Evolutionary conservation across 768 basidiomycete species (phyloP), one percentile per base, ranked within the genome.

Genomic region (Leccinellum rugosiceps): DNA sequence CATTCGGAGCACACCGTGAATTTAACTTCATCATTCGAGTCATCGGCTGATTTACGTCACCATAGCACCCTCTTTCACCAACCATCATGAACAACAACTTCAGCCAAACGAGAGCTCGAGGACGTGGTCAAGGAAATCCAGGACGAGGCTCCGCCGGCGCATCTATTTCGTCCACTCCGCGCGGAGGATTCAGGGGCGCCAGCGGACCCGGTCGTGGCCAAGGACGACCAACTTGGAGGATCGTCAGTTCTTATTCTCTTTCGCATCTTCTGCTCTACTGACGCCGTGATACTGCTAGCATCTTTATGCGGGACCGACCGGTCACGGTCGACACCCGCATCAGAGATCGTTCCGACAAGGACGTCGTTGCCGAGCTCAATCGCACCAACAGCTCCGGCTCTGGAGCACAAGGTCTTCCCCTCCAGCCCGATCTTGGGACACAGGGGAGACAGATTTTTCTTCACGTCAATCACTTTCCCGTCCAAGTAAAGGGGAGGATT

Each of bases 271-370:
- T 17, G 6, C 21, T 26, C 17, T 41, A 28, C 44, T 57, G 34
- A 54, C 23, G 1, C 10, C 15, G 35, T 35, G 26, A 11, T 32
- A 10, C 51, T 13, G 31, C 31, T 32, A 52, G 57, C 25, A 62
- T 63, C 53, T 81, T 78, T 65, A 70, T 70, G 49, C 68, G 68
- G 34, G 67, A 63, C 53, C 62, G 60, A 61, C 66, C 70, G 73
- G 81, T 60, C 58, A 75, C 78, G n/a, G 65, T 91, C 47, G 78
- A 83, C 58, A 73, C 78, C 52, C 90, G 90, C 75, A 57, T 68
- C 75, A 21, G 63, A 63, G 74, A 77, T 60, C 65, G 56, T 43
- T 76, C 75, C 2, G 76, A 80, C 64, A 70, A 73, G 58, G 65
- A 68, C 23, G 68, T 76, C 32, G 68, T 82, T 1, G 49, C 31